Evolutionary conservation across 2,329 filamentous ascomycete species (phyloP), one percentile per base, ranked within the genome.

Genomic region (Aspergillus fischeri): DNA sequence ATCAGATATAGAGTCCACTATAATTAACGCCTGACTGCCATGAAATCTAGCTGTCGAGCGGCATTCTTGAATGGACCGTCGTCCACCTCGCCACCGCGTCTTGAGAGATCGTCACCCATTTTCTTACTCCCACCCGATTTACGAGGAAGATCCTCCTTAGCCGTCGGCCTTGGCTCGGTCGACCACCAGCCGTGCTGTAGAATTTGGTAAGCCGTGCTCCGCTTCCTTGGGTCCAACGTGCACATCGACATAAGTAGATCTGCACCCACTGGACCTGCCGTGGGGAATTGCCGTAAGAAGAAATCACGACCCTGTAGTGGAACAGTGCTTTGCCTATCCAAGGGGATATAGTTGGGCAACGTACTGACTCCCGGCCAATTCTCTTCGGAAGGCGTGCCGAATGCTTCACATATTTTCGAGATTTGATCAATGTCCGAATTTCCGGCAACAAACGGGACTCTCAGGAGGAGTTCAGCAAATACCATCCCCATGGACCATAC

Each of bases 401-500:
- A 86, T 54, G 87, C 86, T 68, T 91, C 86, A 70, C 88, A 91
- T 62, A 97, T 95, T 64, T 93, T 83, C 57, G 85, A 82, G 63
- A 97, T 84, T 78, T 97, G 92, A 67, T 93, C 86, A 61, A 97
- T 81, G 71, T 97, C 94, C 1, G 86, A 90, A 70, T 90, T 87
- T 2, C 91, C 92, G 0, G 90, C 86, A 56, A 97, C 83, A 68
- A 92, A 96, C 0, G 92, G 92, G 4, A 86, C 85, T 53, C 94
- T 86, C 58, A 93, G 81, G 56, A 96, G 81, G 52, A 99, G 83
- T 75, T 99, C 94, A 29, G 92, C 93, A 66, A 99, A 94, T 10
- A 99, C 92, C 70, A 91, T 86, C 51, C 91, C 94, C 55, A 96
- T 89, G 50, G 89, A 92, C 93, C 94, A 99, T 58, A 99, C 82